Conservation (phyloP, 805 yeast species). For the Metschnikowia anglica region DNA sequence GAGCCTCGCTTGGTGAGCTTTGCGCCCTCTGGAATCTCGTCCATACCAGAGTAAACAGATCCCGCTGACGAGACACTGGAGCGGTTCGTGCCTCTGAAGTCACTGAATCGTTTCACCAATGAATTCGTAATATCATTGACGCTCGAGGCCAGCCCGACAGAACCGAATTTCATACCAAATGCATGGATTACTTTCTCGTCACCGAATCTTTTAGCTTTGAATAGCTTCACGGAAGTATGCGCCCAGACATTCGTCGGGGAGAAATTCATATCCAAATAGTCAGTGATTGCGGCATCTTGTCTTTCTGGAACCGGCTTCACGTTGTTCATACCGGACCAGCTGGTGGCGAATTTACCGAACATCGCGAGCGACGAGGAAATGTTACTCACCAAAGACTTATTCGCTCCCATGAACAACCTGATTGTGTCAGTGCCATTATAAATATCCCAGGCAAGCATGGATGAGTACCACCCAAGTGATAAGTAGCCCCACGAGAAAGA, state of each 20-base stretch:
- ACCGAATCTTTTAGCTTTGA: conserved; percentile 36
- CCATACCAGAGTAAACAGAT: conserved; percentile 28
- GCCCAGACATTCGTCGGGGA: conserved; percentile 52
- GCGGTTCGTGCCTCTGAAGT: conserved; percentile 36
- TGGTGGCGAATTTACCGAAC: conserved; percentile 39
- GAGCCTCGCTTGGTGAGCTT: conserved; percentile 27
- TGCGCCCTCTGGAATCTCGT: conserved; percentile 28
- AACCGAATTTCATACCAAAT: conserved; percentile 17
- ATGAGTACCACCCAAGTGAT: conserved; percentile 75
- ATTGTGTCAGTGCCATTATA: conserved; percentile 30
- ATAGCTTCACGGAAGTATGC: conserved; percentile 49
- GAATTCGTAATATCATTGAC: conserved; percentile 46
- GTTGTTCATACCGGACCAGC: conserved; percentile 35
- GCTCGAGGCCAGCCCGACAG: conserved; percentile 11
- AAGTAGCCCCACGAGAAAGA: conserved; percentile 60
- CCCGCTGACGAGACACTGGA: conserved; percentile 26
- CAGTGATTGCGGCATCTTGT: conserved; percentile 13
- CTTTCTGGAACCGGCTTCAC: conserved; percentile 6
- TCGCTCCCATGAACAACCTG: conserved; percentile 20
- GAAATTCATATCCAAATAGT: conserved; percentile 30
- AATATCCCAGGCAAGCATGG: conserved; percentile 61
- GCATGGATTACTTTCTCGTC: conserved; percentile 24
- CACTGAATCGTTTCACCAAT: conserved; percentile 49
- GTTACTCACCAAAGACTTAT: conserved; percentile 40
- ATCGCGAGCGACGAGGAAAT: conserved; percentile 34